Evolutionary conservation across 2,329 filamentous ascomycete genomes (phyloP), one percentile per base, ranked within the genome.

Genomic region (Thelonectria discophora): DNA sequence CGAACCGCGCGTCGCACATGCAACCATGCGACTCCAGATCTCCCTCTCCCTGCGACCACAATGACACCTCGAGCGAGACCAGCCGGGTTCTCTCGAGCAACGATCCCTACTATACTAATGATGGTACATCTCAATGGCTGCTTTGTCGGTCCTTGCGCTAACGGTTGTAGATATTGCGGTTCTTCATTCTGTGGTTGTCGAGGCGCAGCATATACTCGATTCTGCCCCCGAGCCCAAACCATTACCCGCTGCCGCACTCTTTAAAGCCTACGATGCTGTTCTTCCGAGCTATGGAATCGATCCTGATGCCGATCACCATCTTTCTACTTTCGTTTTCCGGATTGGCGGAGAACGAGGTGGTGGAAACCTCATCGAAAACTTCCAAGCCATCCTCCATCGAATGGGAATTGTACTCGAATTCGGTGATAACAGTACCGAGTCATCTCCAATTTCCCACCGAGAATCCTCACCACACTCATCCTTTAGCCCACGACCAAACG

Each of bases 291-390:
- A 91, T 79, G 90, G 88, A 56, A 80, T 92, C 65, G 84, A 92
- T 61, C 84, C 87, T n/a, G 88, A 91, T 69, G 83, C 90, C 67
- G 91, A 94, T 71, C 88, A 88, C 69, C 87, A 90, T 68, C 89
- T 93, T 71, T 88, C 93, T 66, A 87, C 90, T 65, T 88, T 96
- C 70, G 79, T 97, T 58, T 92, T 95, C 74, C 89, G 89, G 70
- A 87, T 97, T 73, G 90, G 91, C 54, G 88, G 88, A 62, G 84
- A 87, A 70, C 82, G 83, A 59, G 84, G 85, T 48, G 77, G 84
- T 48, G 79, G 78, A 34, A 83, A 83, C 5, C 80, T 96, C 27
- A 82, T 87, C 65, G 86, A 90, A 60, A 90, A 90, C 68, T 94
- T 95, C 70, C 85, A 88, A 74, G 80, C 84, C 59, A 82, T 92